Conservation (phyloP, 441 rosid genomes). For the Cnidoscolus chayamansa region DNA sequence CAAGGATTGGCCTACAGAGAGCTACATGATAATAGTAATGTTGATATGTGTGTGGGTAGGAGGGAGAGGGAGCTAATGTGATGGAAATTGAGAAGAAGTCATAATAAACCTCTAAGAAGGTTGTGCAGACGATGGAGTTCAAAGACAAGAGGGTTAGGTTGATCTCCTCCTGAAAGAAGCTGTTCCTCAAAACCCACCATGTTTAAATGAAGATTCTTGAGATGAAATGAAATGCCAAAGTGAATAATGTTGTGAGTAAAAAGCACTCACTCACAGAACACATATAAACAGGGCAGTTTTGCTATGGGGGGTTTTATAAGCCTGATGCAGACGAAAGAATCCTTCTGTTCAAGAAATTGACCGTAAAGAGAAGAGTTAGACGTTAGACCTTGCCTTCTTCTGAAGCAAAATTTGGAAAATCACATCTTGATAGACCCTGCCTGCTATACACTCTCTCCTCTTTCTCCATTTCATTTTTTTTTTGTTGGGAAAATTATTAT, state of each 20-base stretch:
- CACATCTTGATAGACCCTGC: constrained; percentile 43
- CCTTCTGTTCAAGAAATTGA: constrained; percentile 59
- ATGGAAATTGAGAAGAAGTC: not conserved
- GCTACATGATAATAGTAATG: no score
- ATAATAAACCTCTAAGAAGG: constrained; percentile 57
- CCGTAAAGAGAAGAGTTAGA: constrained; percentile 34
- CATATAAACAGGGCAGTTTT: not conserved
- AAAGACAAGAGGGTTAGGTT: constrained; percentile 54
- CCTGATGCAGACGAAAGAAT: constrained; percentile 26
- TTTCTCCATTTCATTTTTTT: constrained; percentile 20
- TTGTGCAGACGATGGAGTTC: constrained; percentile 68
- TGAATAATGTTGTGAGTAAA: not conserved
- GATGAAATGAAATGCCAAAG: constrained; percentile 8
- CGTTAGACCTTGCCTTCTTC: constrained; percentile 40
- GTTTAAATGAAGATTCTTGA: constrained; percentile 13
- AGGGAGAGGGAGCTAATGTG: not conserved
- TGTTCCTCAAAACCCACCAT: constrained; percentile 39
- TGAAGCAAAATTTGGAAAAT: constrained; percentile 53
- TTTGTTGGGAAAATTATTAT: not conserved
- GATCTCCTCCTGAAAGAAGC: constrained; percentile 31
- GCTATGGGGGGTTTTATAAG: constrained; percentile 26
- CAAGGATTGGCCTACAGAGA: no score
- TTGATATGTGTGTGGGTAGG: no score
- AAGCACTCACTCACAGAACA: constrained; percentile 5
- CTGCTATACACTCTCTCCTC: constrained; percentile 37